Conservation (phyloP, 2,329 filamentous ascomycete species). For the Stenocarpella maydis region DNA sequence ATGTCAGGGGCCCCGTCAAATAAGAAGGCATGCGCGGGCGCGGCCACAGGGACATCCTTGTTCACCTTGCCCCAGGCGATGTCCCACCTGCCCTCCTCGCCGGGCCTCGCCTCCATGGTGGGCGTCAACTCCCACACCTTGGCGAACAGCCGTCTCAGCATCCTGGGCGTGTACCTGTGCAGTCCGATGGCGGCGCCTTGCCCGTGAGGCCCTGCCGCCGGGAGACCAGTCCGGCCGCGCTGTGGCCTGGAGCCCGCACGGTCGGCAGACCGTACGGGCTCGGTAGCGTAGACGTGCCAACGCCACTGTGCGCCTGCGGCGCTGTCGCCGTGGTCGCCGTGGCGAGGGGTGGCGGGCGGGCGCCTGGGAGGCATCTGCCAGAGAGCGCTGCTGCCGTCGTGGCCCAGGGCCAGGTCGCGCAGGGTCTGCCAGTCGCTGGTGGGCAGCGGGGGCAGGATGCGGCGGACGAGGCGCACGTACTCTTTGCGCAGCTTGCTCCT, state of each 20-base stretch:
- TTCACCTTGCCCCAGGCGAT: constrained; percentile 56
- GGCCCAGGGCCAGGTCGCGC: constrained; percentile 54
- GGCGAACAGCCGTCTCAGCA: constrained; percentile 58
- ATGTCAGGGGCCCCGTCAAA: constrained; percentile 53
- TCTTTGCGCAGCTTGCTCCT: constrained; percentile 55
- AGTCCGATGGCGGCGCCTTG: constrained; percentile 45
- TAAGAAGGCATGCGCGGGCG: constrained; percentile 50
- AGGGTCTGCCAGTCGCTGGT: constrained; percentile 64
- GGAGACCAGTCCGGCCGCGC: constrained; percentile 48
- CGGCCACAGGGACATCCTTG: constrained; percentile 43
- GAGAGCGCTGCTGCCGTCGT: constrained; percentile 43
- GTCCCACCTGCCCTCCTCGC: constrained; percentile 39
- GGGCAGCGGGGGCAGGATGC: constrained; percentile 63
- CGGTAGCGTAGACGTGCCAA: constrained; percentile 53
- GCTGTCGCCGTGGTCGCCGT: background rate
- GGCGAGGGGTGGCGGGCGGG: constrained; percentile 40
- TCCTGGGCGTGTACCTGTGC: constrained; percentile 49
- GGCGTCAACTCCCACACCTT: constrained; percentile 56
- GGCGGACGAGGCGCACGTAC: constrained; percentile 56
- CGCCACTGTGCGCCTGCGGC: constrained; percentile 43
- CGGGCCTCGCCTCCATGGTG: constrained; percentile 47
- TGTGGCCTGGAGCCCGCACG: constrained; percentile 45
- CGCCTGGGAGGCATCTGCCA: constrained; percentile 51
- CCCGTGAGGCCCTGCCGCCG: constrained; percentile 46
- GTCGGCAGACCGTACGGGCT: constrained; percentile 51